These are phyloP conservation scores for Thalassiosira pacifica DNA, from an alignment of 352 stramenopile genomes.

Conservation along the genomic window DNA sequence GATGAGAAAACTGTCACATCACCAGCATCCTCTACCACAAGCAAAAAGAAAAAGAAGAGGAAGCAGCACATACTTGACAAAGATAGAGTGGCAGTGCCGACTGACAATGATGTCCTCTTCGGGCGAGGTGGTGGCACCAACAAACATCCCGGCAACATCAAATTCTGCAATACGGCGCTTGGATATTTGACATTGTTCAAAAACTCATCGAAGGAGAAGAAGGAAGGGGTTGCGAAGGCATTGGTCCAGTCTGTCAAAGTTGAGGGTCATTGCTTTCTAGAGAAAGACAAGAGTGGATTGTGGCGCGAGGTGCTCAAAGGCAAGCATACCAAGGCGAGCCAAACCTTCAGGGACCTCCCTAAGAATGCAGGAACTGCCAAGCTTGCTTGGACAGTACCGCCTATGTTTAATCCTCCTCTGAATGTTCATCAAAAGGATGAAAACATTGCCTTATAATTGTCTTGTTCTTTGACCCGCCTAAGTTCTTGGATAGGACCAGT, in stretches of 20 bases:
- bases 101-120: slow-evolving; percentile 53
- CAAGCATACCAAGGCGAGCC: slow-evolving; percentile 12
- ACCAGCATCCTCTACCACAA: not conserved
- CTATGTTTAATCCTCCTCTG: too few relatives aligned
- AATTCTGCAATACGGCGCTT: slow-evolving; percentile 46
- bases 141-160: slow-evolving; percentile 55
- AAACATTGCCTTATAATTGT: too few relatives aligned
- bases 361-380: too few relatives aligned
- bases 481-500: too few relatives aligned
- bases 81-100: slow-evolving; percentile 1
- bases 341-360: not conserved
- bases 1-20: too few relatives aligned
- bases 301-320: slow-evolving; percentile 29
- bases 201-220: slow-evolving; percentile 30
- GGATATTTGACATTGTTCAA: slow-evolving; percentile 30
- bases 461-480: too few relatives aligned
- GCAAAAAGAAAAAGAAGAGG: slow-evolving; percentile 19
- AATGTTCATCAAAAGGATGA: too few relatives aligned
- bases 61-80: slow-evolving; percentile 8
- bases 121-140: slow-evolving; percentile 58
- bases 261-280: slow-evolving; percentile 19
- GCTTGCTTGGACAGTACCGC: too few relatives aligned
- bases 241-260: slow-evolving; percentile 27
- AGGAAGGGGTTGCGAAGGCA: slow-evolving; percentile 9
- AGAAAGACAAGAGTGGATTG: slow-evolving; percentile 19